phyloP scores from a whole-genome alignment of 169 alveolate species.

The Perkinsus marinus region DNA sequence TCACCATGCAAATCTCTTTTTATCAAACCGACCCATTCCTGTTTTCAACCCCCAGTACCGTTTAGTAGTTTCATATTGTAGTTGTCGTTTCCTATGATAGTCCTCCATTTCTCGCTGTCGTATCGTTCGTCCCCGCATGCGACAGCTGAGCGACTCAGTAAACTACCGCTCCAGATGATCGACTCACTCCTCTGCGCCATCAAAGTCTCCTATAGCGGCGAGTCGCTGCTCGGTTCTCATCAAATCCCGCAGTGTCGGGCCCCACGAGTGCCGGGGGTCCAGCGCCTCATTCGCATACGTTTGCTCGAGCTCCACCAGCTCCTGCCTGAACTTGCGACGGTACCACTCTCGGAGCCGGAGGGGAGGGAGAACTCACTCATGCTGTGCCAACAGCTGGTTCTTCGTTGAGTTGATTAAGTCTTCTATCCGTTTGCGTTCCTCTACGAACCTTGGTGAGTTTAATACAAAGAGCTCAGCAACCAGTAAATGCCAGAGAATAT shows the following conservation, averaged over 20 bases:
- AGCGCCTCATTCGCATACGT: neutral
- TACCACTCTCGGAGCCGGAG: neutral
- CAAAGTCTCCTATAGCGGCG: neutral
- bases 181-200: neutral
- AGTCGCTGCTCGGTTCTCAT: neutral
- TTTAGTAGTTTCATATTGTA: neutral
- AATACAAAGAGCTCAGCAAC: too few relatives aligned
- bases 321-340: neutral
- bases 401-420: neutral
- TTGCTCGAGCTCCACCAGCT: neutral
- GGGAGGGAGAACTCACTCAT: neutral
- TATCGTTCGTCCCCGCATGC: neutral
- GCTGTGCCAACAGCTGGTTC: neutral
- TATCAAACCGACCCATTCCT: too few relatives aligned
- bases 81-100: neutral
- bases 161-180: neutral
- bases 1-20: too few relatives aligned
- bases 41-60: neutral
- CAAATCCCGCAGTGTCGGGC: neutral
- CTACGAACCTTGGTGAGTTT: neutral
- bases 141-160: neutral
- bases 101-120: neutral
- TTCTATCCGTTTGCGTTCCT: neutral
- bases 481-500: too few relatives aligned
- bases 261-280: neutral